Conservation (phyloP, 1,284 basidiomycete species). For the Ceratobasidium theobromae region DNA sequence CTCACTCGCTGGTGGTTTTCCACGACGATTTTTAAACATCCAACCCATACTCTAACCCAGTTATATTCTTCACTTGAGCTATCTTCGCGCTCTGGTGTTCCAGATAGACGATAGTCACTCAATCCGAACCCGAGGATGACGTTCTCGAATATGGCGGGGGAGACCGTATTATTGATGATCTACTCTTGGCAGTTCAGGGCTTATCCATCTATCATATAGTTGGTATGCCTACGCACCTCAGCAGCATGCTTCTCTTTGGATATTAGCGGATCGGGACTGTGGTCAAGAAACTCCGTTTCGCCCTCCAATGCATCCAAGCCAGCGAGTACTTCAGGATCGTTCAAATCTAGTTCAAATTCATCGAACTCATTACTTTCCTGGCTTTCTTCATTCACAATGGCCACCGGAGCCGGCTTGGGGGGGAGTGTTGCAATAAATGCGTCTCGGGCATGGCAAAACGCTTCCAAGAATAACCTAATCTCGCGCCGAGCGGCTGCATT, state of each 20-base stretch:
- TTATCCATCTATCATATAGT: neutral
- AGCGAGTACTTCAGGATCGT: constrained; percentile 60
- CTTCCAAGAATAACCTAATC: constrained; percentile 60
- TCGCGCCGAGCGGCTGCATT: constrained; percentile 57
- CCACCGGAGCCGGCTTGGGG: constrained; percentile 44
- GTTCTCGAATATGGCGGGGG: constrained; percentile 62
- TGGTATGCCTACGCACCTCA: constrained; percentile 37
- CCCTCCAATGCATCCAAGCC: constrained; percentile 49
- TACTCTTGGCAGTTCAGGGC: constrained; percentile 40
- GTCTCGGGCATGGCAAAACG: constrained; percentile 64
- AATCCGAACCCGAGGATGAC: constrained; percentile 48
- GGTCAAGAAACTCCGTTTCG: neutral
- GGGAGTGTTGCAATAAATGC: constrained; percentile 52
- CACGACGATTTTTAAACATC: constrained; percentile 68
- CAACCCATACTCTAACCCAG: constrained; percentile 78
- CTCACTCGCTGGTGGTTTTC: constrained; percentile 58
- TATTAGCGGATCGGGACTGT: neutral
- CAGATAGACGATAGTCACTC: constrained; percentile 44
- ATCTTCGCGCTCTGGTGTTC: constrained; percentile 36
- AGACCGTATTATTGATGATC: constrained; percentile 58
- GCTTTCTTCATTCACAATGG: constrained; percentile 61
- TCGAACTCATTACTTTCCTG: constrained; percentile 62
- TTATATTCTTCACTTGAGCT: constrained; percentile 42
- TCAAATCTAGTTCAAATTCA: constrained; percentile 54
- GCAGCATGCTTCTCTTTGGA: constrained; percentile 43